These are phyloP conservation scores for Fusarium illudens DNA, from an alignment of 2,329 filamentous ascomycete genomes.

Conservation along the genomic window DNA sequence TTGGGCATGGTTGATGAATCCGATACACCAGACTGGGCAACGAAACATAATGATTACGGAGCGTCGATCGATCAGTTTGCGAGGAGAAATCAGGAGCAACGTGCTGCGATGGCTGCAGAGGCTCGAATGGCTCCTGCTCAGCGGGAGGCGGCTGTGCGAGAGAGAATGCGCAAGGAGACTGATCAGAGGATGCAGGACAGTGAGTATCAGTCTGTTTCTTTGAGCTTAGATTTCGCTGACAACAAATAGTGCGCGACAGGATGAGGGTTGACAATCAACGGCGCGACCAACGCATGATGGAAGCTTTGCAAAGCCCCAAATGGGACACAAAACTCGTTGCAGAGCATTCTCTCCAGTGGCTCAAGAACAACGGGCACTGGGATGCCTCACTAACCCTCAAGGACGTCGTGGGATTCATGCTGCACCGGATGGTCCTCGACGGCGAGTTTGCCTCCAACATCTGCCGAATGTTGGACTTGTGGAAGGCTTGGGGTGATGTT, in stretches of 20 bases:
- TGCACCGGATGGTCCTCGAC: constrained; percentile 63
- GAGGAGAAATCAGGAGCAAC: constrained; percentile 51
- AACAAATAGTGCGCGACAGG: constrained; percentile 52
- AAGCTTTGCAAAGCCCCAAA: constrained; percentile 62
- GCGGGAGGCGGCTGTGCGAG: constrained; percentile 51
- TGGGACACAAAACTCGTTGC: constrained; percentile 60
- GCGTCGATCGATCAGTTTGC: constrained; percentile 46
- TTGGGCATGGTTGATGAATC: constrained; percentile 59
- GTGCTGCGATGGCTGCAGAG: constrained; percentile 55
- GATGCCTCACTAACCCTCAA: constrained; percentile 45
- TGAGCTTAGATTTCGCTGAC: background rate
- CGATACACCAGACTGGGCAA: constrained; percentile 65
- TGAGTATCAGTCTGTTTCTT: constrained; percentile 39
- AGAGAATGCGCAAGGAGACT: constrained; percentile 53
- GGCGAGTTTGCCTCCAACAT: constrained; percentile 52
- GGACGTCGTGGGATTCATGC: constrained; percentile 55
- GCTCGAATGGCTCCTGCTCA: constrained; percentile 53
- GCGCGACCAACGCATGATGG: constrained; percentile 55
- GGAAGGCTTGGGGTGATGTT: constrained; percentile 64
- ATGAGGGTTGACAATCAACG: constrained; percentile 51
- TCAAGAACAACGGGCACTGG: constrained; percentile 46
- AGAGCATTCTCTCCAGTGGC: constrained; percentile 55
- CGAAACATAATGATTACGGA: constrained; percentile 49
- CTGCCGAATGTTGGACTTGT: constrained; percentile 57
- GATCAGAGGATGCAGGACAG: constrained; percentile 58